Conservation (phyloP, 129 eudicot species). For the Calendula officinalis region DNA sequence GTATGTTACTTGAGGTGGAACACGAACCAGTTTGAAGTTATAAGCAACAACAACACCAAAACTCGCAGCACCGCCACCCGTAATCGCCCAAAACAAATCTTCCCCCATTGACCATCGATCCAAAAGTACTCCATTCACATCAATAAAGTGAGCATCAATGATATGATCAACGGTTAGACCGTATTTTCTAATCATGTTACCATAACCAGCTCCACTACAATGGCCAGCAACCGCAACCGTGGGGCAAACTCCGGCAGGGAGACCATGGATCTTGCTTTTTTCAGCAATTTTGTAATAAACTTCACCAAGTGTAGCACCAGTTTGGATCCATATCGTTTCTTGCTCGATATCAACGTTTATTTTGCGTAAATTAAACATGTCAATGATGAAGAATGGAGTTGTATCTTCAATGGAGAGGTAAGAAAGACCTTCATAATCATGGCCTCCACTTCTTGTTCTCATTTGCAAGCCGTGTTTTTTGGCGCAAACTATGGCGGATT, state of each 20-base stretch:
- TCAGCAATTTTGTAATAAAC: constrained; percentile 37
- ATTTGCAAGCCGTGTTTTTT: constrained; percentile 6
- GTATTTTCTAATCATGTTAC: constrained; percentile 47
- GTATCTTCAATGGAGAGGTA: background rate
- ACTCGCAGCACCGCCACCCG: constrained; percentile 60
- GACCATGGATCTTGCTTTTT: constrained; percentile 38
- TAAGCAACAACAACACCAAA: constrained; percentile 49
- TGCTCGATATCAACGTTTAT: constrained; percentile 2
- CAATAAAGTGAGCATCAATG: constrained; percentile 41
- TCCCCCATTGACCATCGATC: constrained; percentile 56
- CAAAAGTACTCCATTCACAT: constrained; percentile 42
- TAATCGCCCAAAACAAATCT: constrained; percentile 67
- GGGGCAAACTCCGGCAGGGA: constrained; percentile 68
- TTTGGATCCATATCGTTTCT: constrained; percentile 23
- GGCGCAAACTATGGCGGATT: constrained; percentile 8
- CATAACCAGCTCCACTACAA: constrained; percentile 57
- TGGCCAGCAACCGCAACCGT: constrained; percentile 60
- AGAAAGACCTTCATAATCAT: constrained; percentile 32
- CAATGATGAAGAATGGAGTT: constrained; percentile 17
- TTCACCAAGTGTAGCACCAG: constrained; percentile 46
- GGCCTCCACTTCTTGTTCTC: constrained; percentile 28
- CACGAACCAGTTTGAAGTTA: constrained; percentile 38
- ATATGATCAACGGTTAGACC: constrained; percentile 46
- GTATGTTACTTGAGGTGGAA: constrained; percentile 40
- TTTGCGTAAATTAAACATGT: constrained; percentile 22